Conservation (phyloP, 2,329 filamentous ascomycete species). For the Curvularia spicifera region DNA sequence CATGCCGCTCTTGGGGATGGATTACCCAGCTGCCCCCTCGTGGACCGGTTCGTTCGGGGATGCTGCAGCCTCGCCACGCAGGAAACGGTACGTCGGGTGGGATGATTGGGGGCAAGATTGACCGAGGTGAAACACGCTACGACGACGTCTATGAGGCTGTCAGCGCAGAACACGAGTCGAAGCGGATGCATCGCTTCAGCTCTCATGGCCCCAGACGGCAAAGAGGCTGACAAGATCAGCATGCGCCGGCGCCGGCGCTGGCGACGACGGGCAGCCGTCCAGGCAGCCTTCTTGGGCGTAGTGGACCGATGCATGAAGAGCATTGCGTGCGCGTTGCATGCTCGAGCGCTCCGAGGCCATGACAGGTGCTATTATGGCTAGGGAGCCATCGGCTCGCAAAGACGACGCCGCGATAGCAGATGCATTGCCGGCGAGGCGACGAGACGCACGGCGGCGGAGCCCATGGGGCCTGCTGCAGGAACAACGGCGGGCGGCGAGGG, state of each 20-base stretch:
- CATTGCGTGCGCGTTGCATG: conserved; percentile 9
- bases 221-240: conserved; percentile 13
- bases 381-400: background rate
- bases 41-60: background rate
- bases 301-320: conserved; percentile 10
- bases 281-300: background rate
- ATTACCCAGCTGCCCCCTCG: too few relatives aligned
- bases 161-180: conserved; percentile 15
- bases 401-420: background rate
- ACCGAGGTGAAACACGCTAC: conserved; percentile 33
- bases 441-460: background rate
- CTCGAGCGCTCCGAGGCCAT: conserved; percentile 8
- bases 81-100: conserved; percentile 23
- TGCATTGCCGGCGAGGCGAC: too few relatives aligned
- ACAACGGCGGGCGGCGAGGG: background rate
- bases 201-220: background rate
- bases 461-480: background rate
- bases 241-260: background rate
- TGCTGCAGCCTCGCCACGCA: conserved; percentile 19
- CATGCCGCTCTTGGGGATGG: too few relatives aligned
- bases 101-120: conserved; percentile 15
- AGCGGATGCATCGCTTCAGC: background rate
- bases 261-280: background rate
- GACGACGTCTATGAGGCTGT: conserved; percentile 15
- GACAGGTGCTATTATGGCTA: conserved; percentile 3